These are phyloP conservation scores for Clitopilus hobsonii DNA, from an alignment of 768 basidiomycete species.

Conservation along the genomic window DNA sequence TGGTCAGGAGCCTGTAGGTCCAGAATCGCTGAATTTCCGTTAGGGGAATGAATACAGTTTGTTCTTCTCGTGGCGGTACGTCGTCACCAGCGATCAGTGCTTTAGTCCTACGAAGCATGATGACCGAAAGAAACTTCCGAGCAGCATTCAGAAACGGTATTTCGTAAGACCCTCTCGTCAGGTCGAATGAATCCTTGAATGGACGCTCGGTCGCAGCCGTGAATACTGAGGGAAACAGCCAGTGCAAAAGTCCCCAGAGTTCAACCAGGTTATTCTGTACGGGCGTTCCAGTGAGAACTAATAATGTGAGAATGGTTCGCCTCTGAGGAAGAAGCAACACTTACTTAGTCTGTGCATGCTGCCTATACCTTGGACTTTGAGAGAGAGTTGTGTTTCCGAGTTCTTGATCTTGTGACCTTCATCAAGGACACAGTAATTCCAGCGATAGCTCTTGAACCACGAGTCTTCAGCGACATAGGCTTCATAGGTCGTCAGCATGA, in stretches of 20 bases:
- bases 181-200: conserved; percentile 51
- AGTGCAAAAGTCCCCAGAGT: conserved; percentile 51
- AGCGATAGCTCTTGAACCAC: conserved; percentile 60
- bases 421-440: conserved; percentile 57
- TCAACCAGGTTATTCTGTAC: conserved; percentile 64
- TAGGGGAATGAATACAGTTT: conserved; percentile 52
- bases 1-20: conserved; percentile 52
- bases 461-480: conserved; percentile 47
- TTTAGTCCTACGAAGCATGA: conserved; percentile 64
- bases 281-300: conserved; percentile 71
- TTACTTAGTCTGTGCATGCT: conserved; percentile 53
- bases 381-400: conserved; percentile 46
- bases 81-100: conserved; percentile 34
- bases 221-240: conserved; percentile 53
- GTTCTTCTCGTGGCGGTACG: conserved; percentile 55
- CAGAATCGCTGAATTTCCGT: conserved; percentile 60
- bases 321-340: neutral
- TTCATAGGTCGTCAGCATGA: conserved; percentile 71
- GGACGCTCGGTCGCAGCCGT: conserved; percentile 38
- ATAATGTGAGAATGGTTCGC: neutral
- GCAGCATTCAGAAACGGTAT: conserved; percentile 42
- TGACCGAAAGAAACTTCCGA: conserved; percentile 39
- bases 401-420: conserved; percentile 77
- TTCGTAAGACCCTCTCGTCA: conserved; percentile 47
- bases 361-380: conserved; percentile 51